phyloP scores from a whole-genome alignment of 2,329 filamentous ascomycete species.

The Penicillium sp. region DNA sequence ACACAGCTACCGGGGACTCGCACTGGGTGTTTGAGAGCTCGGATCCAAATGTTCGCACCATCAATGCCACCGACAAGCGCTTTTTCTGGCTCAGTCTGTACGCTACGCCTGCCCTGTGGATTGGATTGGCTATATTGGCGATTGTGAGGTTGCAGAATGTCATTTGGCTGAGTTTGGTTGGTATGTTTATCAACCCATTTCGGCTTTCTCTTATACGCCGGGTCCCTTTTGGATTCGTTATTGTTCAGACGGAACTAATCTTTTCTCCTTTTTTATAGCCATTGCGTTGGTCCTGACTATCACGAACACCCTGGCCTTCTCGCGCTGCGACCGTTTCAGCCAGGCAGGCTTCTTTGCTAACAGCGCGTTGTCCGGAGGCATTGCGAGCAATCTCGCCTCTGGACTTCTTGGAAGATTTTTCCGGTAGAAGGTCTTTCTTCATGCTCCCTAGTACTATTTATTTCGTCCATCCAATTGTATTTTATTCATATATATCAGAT shows the following conservation, averaged over 20 bases:
- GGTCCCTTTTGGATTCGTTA: background rate
- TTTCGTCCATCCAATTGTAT: background rate
- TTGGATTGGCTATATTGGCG: constrained; percentile 45
- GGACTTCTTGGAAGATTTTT: constrained; percentile 55
- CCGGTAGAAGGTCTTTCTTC: constrained; percentile 30
- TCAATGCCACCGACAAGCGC: constrained; percentile 47
- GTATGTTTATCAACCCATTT: constrained; percentile 30
- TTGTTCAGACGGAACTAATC: background rate
- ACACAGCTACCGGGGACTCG: constrained; percentile 44
- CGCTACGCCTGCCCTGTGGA: constrained; percentile 45
- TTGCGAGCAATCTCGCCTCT: constrained; percentile 53
- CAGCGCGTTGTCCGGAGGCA: constrained; percentile 51
- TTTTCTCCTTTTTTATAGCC: constrained; percentile 24
- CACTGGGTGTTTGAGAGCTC: constrained; percentile 51
- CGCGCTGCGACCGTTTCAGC: constrained; percentile 49
- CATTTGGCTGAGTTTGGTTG: constrained; percentile 50
- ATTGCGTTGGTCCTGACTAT: constrained; percentile 49
- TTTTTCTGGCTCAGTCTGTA: constrained; percentile 52
- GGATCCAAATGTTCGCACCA: constrained; percentile 39
- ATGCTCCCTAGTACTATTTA: background rate
- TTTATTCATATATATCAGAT: background rate
- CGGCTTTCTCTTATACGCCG: constrained; percentile 1
- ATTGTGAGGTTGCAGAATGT: constrained; percentile 43
- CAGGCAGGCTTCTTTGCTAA: constrained; percentile 58
- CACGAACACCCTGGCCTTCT: constrained; percentile 51